phyloP scores from a whole-genome alignment of 768 basidiomycete genomes.

The Vishniacozyma victoriae region DNA sequence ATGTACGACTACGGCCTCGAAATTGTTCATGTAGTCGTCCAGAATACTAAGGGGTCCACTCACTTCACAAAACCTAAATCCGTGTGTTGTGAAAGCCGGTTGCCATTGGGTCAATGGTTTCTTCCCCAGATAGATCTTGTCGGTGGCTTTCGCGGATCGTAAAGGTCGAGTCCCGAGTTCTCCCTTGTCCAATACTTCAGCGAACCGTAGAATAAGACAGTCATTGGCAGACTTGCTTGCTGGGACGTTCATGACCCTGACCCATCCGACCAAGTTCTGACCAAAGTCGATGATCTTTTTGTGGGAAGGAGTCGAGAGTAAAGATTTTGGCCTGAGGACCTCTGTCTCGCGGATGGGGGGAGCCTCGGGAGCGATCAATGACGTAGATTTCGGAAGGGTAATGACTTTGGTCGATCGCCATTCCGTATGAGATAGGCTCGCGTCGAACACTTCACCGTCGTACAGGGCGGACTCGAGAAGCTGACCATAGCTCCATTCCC shows the following conservation, averaged over 20 bases:
- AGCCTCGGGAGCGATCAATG: conserved; percentile 20
- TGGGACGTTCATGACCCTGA: conserved; percentile 8
- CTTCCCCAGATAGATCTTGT: conserved; percentile 7
- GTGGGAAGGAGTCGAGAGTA: conserved; percentile 28
- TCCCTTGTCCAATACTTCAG: conserved; percentile 32
- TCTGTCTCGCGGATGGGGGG: conserved; percentile 22
- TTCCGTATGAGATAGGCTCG: background rate
- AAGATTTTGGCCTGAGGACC: conserved; percentile 6
- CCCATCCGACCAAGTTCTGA: conserved; percentile 34
- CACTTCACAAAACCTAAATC: conserved; percentile 28
- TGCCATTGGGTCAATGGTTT: conserved; percentile 10
- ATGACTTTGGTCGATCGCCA: conserved; percentile 6
- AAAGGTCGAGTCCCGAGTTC: conserved; percentile 30
- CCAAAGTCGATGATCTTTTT: conserved; percentile 37
- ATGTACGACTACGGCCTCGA: conserved; percentile 16
- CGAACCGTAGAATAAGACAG: conserved; percentile 12
- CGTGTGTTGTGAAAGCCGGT: conserved; percentile 35
- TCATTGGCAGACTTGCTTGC: background rate
- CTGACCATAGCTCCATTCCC: conserved; percentile 20
- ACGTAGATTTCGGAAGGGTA: conserved; percentile 1
- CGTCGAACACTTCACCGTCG: conserved; percentile 24
- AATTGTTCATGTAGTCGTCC: conserved; percentile 4
- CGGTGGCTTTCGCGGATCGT: conserved; percentile 15
- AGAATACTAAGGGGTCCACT: background rate
- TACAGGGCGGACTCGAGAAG: conserved; percentile 16